Base-by-base conservation (phyloP, 2,329 filamentous ascomycete genomes). In the Claviceps digitariae region DNA sequence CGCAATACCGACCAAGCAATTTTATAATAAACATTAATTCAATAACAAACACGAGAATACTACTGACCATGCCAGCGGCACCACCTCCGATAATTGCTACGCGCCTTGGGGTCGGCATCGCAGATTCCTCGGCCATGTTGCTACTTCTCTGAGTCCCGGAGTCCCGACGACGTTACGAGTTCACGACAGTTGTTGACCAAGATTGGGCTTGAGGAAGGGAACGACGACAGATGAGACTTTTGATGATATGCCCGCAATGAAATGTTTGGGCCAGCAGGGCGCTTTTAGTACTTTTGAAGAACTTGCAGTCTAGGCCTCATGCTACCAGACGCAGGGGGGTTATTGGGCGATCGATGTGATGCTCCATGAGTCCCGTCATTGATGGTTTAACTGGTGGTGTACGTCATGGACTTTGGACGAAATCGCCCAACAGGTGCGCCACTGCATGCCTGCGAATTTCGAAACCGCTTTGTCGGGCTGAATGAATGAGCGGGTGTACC, bases 81-180 rank as follows among this genome's bases (percentile, higher is more conserved):
- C 81, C 82, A 31, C 76, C 81, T 3, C 81, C 81, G 29, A 85
- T 73, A 25, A 84, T 72, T 12, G 79, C 72, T 21, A 84, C 69
- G 57, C 73, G 75, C 58, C 77, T 78, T 53, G 46, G 57, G 40
- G 53, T 55, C 46, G n/a, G 31, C 15, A 38, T 25, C 15, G 48
- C 10, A n/a, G 55, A 47, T 25, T 34, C n/a, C n/a, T n/a, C 38
- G 25, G 46, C 23, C 55, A 57, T 57, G 7, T 43, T 47, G 21
- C 17, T 6, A 27, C 8, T 38, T 2, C 7, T 12, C 12, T 5
- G 25, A 12, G n/a, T n/a, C n/a, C n/a, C n/a, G n/a, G n/a, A n/a
- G n/a, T n/a, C n/a, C n/a, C n/a, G n/a, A n/a, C 27, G 23, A 25
- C 27, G 27, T 29, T 29, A 34, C 31, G 31, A 20, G 23, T 6